Evolutionary conservation across 768 basidiomycete species (phyloP).

Genomic region (Suillus placidus): DNA sequence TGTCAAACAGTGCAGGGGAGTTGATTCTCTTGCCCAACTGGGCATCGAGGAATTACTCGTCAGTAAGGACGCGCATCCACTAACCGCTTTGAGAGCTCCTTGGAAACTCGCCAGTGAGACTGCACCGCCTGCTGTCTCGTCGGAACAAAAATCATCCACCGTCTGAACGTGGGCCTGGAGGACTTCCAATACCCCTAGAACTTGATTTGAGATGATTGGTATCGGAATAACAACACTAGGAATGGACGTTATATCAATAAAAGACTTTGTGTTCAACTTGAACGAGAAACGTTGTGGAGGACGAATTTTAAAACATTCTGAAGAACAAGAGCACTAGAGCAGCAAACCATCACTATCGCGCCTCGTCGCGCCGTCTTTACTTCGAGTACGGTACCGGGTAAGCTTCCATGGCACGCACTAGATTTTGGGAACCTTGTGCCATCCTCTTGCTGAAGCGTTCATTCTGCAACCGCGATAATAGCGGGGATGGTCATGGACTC

Average conservation of each 20-base stretch:
- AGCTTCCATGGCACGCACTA: neutral
- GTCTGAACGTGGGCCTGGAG: constrained; percentile 76
- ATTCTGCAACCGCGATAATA: neutral
- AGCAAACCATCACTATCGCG: neutral
- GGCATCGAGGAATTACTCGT: constrained; percentile 36
- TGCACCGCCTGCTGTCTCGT: constrained; percentile 8
- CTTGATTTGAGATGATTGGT: constrained; percentile 48
- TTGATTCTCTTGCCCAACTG: constrained; percentile 36
- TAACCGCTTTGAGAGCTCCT: neutral
- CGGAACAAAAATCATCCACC: neutral
- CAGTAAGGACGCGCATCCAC: neutral
- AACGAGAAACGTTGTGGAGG: too few relatives aligned
- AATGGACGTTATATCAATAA: neutral
- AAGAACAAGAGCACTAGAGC: neutral
- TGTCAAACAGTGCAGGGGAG: constrained; percentile 27
- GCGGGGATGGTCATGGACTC: neutral
- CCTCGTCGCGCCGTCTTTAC: neutral
- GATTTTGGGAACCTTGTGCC: neutral
- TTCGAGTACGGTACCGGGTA: neutral
- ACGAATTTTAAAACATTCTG: neutral
- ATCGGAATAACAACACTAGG: neutral
- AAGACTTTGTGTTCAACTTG: neutral
- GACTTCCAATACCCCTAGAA: constrained; percentile 89
- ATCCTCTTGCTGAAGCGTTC: too few relatives aligned
- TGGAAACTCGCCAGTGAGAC: too few relatives aligned